Percentiles rank a stretch among this genome's conserved stretches.
Evolutionary conservation across 331 rosid genomes (phyloP).

Genomic region (Cydonia oblonga): DNA sequence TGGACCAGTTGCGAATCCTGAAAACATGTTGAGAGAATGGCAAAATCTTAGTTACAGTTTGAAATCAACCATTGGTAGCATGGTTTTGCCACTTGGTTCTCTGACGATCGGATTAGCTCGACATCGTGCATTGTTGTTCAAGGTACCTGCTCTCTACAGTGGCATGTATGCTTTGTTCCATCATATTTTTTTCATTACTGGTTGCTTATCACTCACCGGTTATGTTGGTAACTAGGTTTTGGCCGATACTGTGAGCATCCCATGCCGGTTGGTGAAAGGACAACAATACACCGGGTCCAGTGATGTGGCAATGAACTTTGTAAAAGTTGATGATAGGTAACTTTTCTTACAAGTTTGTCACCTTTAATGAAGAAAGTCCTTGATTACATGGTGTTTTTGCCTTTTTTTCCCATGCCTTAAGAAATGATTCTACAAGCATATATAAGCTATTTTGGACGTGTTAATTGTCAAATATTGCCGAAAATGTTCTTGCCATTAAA

Average conservation of each 20-base stretch:
- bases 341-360: slow-evolving; percentile 9
- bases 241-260: slow-evolving; percentile 82
- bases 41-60: slow-evolving; percentile 57
- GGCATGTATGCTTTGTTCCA: neutral
- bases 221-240: slow-evolving; percentile 41
- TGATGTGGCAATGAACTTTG: slow-evolving; percentile 75
- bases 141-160: slow-evolving; percentile 37
- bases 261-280: slow-evolving; percentile 91
- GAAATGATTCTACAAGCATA: neutral
- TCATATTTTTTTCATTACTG: neutral
- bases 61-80: slow-evolving; percentile 81
- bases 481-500: slow-evolving; percentile 7
- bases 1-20: slow-evolving; percentile 79
- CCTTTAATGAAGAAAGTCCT: slow-evolving; percentile 13
- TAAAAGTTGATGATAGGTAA: slow-evolving; percentile 83
- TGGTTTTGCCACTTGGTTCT: slow-evolving; percentile 95
- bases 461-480: slow-evolving; percentile 11
- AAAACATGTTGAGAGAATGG: slow-evolving; percentile 70
- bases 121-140: slow-evolving; percentile 93
- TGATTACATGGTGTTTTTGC: slow-evolving; percentile 2
- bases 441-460: neutral
- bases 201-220: slow-evolving; percentile 4
- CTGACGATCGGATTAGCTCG: slow-evolving; percentile 85
- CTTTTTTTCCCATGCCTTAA: neutral
- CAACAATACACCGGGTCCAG: slow-evolving; percentile 72